phyloP scores from a whole-genome alignment of 805 yeast genomes.

The Wickerhamomyces tratensis region DNA sequence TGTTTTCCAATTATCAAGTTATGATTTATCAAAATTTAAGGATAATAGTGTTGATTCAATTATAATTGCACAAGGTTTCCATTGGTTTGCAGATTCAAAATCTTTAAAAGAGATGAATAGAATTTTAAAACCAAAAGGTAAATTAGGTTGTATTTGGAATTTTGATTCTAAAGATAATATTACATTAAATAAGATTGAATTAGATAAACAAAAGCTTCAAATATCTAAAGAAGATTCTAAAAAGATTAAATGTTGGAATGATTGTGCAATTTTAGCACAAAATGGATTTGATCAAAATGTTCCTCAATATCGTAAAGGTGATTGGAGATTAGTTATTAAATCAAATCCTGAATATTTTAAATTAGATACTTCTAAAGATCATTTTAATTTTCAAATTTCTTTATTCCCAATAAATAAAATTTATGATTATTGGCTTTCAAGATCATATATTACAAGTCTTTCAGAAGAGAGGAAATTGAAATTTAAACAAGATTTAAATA shows the following conservation, averaged over 20 bases:
- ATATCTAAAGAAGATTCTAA: conserved; percentile 4
- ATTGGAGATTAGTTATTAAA: conserved; percentile 35
- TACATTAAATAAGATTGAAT: conserved; percentile 2
- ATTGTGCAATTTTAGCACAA: conserved; percentile 10
- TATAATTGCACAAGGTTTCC: conserved; percentile 53
- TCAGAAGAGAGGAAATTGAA: conserved; percentile 24
- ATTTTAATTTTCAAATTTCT: conserved; percentile 20
- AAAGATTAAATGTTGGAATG: conserved; percentile 6
- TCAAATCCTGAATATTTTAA: conserved; percentile 22
- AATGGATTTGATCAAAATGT: conserved; percentile 29
- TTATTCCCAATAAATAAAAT: conserved; percentile 25
- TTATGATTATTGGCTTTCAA: conserved; percentile 42
- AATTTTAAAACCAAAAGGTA: conserved; percentile 39
- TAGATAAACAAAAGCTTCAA: not conserved
- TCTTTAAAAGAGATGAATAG: conserved; percentile 40
- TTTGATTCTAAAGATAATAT: conserved; percentile 26
- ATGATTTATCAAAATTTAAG: conserved; percentile 31
- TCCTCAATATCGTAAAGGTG: conserved; percentile 45
- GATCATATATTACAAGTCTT: conserved; percentile 43
- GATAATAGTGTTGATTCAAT: conserved; percentile 38
- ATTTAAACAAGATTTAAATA: conserved; percentile 23
- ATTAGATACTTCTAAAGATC: conserved; percentile 22
- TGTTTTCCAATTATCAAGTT: conserved; percentile 24
- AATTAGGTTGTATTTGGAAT: conserved; percentile 52
- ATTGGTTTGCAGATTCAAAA: conserved; percentile 49